Base-by-base conservation (phyloP, 2,329 filamentous ascomycete species). In the Phialophora tarda region DNA sequence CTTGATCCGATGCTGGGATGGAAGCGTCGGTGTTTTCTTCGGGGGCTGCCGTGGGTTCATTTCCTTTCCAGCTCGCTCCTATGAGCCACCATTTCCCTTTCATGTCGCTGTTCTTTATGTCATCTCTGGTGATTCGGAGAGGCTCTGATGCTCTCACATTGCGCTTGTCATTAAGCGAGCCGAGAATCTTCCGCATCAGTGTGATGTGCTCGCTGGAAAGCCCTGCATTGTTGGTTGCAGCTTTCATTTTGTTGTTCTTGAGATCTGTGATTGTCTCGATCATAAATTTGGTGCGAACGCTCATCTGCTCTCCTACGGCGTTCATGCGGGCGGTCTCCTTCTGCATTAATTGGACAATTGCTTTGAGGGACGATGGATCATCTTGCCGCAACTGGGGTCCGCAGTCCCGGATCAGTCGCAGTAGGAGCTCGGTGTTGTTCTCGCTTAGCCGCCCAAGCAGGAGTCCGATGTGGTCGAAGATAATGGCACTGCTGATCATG, bases 1-100 rank as follows among this genome's bases (percentile, higher is more conserved):
- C 75, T 50, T 77, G 74, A 17, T 76, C 71, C 14, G 56, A 54
- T n/a, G 50, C 7, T 69, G 71, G 23, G 63, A 59, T 28, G 41
- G 63, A 51, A 70, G 53, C 38, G 64, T 58, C 26, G 10, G 44
- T 57, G 8, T 53, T 48, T 4, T 64, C 53, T 30, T 73, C 66
- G 34, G 71, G 68, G 41, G 72, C 70, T 57, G 73, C 75, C 4
- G 73, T 74, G 1, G 81, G 75, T 21, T 77, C 76, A 51, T 80
- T 76, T 64, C 81, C 78, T 48, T 82, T 82, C 87, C 94, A 97
- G 77, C 93, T 97, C n/a, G 95, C 94, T 59, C 95, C 95, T 4
- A 98, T 91, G 23, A 98, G 86, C 95, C 95, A 99, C 95, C 95
- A 99, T 81, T 97, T 97, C 0, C 95, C 95, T 75, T 89, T 91